Evolutionary conservation across 2,329 filamentous ascomycete species (phyloP).

Genomic region (Dactylellina sp.): DNA sequence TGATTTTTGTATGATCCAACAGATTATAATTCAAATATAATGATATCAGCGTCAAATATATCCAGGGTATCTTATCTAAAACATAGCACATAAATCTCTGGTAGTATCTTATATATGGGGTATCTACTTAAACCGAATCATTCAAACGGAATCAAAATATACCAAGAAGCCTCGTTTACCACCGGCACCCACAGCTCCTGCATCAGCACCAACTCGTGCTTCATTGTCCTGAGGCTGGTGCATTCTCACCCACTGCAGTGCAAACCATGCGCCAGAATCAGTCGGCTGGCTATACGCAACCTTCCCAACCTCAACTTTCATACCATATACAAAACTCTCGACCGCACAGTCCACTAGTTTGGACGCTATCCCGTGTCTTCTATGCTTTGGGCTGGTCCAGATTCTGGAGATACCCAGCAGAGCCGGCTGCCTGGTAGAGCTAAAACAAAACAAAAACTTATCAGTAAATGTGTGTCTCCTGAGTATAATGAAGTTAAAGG

Average conservation of each 20-base stretch:
- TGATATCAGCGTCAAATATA: not conserved
- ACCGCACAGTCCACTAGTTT: constrained; percentile 59
- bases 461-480: not conserved
- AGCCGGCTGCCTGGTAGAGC: constrained; percentile 50
- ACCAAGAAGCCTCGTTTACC: constrained; percentile 26
- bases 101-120: not conserved
- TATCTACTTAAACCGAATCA: not conserved
- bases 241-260: constrained; percentile 59
- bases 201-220: not conserved
- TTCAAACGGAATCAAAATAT: constrained; percentile 47
- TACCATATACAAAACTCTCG: constrained; percentile 61
- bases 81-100: not conserved
- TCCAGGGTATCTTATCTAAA: constrained; percentile 15
- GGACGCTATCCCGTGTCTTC: constrained; percentile 60
- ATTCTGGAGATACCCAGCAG: constrained; percentile 61
- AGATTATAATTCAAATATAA: too few relatives aligned
- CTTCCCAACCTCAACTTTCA: constrained; percentile 58
- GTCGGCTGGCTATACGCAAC: constrained; percentile 62
- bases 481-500: not conserved
- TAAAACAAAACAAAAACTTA: not conserved
- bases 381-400: constrained; percentile 60
- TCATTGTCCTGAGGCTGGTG: not conserved
- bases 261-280: constrained; percentile 60
- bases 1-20: too few relatives aligned
- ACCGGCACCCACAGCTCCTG: not conserved